These are phyloP conservation scores for Exidia glandulosa DNA, from an alignment of 768 basidiomycete species.

Conservation along the genomic window DNA sequence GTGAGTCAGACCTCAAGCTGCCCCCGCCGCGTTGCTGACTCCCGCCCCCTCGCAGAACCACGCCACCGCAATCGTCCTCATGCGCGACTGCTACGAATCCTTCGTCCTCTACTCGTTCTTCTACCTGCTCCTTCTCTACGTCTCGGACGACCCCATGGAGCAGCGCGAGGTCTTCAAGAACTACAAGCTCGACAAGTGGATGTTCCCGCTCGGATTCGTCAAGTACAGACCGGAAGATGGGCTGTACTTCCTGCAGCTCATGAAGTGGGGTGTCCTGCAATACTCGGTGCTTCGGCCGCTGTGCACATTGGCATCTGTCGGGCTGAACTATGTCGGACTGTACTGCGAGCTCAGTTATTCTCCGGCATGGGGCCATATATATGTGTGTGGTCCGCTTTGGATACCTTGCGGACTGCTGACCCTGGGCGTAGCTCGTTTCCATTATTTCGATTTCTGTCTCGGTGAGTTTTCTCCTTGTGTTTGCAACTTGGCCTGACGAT, in stretches of 20 bases:
- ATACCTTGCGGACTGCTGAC: not conserved
- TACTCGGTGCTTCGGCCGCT: slow-evolving; percentile 56
- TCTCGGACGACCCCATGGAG: slow-evolving; percentile 50
- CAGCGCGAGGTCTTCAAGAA: slow-evolving; percentile 52
- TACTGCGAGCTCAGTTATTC: slow-evolving; percentile 68
- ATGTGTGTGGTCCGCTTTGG: slow-evolving; percentile 28
- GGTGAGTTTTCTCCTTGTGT: slow-evolving; percentile 14
- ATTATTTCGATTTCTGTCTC: slow-evolving; percentile 62
- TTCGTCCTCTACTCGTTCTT: slow-evolving; percentile 69
- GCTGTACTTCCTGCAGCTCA: slow-evolving; percentile 56
- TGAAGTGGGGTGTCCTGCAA: slow-evolving; percentile 70
- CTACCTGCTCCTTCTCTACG: slow-evolving; percentile 60
- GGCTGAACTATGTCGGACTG: slow-evolving; percentile 50
- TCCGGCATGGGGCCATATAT: slow-evolving; percentile 57
- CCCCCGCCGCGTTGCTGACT: not conserved
- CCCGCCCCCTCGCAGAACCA: slow-evolving; percentile 35
- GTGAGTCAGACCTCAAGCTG: slow-evolving; percentile 19
- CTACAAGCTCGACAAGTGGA: slow-evolving; percentile 41
- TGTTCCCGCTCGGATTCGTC: slow-evolving; percentile 55
- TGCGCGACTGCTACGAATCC: slow-evolving; percentile 68
- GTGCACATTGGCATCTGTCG: slow-evolving; percentile 53
- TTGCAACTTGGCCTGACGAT: not conserved
- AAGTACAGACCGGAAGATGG: slow-evolving; percentile 59
- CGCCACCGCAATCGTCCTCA: slow-evolving; percentile 54
- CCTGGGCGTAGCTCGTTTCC: slow-evolving; percentile 34